Percentiles rank a stretch among this genome's conserved stretches.
These are phyloP conservation scores for Aspergillus oerlinghausenensis DNA, from an alignment of 2,329 filamentous ascomycete genomes.

Conservation along the genomic window DNA sequence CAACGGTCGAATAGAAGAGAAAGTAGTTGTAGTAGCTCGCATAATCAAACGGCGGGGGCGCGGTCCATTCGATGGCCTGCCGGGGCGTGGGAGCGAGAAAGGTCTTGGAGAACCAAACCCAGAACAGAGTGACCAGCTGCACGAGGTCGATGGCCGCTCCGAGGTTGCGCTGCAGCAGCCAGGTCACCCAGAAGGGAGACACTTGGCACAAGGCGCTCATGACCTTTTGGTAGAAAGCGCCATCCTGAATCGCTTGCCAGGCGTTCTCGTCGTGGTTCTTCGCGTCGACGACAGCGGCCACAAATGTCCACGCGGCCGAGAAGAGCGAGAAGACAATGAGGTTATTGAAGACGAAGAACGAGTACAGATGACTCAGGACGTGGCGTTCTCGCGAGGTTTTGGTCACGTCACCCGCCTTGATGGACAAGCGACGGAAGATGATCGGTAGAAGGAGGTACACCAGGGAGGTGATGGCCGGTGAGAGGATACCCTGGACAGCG, in stretches of 20 bases:
- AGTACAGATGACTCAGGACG: conserved; percentile 83
- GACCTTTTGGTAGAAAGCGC: conserved; percentile 58
- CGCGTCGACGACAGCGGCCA: conserved; percentile 59
- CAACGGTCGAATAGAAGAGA: conserved; percentile 86
- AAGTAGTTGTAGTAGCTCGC: conserved; percentile 98
- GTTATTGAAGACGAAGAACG: conserved; percentile 98
- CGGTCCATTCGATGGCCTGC: conserved; percentile 86
- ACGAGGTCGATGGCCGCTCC: conserved; percentile 92
- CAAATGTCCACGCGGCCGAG: conserved; percentile 71
- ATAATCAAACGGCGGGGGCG: conserved; percentile 89
- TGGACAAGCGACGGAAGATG: conserved; percentile 82
- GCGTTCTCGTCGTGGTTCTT: conserved; percentile 55
- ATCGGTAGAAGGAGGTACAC: conserved; percentile 85
- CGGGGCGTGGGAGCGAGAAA: conserved; percentile 85
- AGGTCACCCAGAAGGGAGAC: conserved; percentile 91
- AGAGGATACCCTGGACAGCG: conserved; percentile 84
- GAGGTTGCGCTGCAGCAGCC: conserved; percentile 85
- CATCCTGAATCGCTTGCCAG: conserved; percentile 64
- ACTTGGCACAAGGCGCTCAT: conserved; percentile 74
- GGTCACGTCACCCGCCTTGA: conserved; percentile 78
- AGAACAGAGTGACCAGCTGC: conserved; percentile 78
- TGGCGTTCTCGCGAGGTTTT: conserved; percentile 91
- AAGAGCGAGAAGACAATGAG: conserved; percentile 91
- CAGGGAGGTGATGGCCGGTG: conserved; percentile 80
- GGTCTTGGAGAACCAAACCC: conserved; percentile 77